Base-by-base conservation (phyloP, 768 basidiomycete genomes). In the Podaxis rugospora region DNA sequence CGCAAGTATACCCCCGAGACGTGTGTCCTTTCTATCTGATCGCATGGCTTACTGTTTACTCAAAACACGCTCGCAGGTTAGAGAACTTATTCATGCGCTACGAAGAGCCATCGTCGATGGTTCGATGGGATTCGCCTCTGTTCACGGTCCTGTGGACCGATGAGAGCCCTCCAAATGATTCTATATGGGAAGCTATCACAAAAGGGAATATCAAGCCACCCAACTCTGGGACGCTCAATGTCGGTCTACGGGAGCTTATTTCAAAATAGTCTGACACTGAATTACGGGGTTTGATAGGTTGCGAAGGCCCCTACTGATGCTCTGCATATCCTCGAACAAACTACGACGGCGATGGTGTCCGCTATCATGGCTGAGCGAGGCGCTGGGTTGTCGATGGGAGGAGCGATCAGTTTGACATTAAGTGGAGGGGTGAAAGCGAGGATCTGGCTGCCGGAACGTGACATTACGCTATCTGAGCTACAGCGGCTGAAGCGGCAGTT, bases 91-190 rank as follows among this genome's bases (percentile, higher is more conserved):
- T 98, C 37, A 78, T 88, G 68, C 82, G 96, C 54, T 98, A 87
- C 66, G 97, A 99, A 75, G 97, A 98, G 67, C 97, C 97, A 0
- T 95, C 93, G 0, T 95, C 95, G 3, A 95, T 95, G 90, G 95
- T 92, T n/a, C 86, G 96, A 52, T 99, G 96, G 96, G 96, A 99
- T 72, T 92, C 96, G 0, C 96, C 97, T 0, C 81, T 98, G 44
- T 92, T 97, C 71, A 93, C 92, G 1, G 75, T 97, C 1, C 75
- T 87, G 3, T 93, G 88, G 83, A 80, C 83, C 28, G 93, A 94
- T 62, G 77, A 83, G 14, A 77, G 79, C 28, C 71, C 89, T 7
- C 88, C 91, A 3, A 79, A 78, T 13, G 79, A 86, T 6, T 82
- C 83, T 14, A 89, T 99, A 23, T 97, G 91, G 88, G 80, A 85